Percentiles rank a stretch among this genome's conserved stretches.
phyloP scores from a whole-genome alignment of 441 rosid genomes.

The Biscutella laevigata region DNA sequence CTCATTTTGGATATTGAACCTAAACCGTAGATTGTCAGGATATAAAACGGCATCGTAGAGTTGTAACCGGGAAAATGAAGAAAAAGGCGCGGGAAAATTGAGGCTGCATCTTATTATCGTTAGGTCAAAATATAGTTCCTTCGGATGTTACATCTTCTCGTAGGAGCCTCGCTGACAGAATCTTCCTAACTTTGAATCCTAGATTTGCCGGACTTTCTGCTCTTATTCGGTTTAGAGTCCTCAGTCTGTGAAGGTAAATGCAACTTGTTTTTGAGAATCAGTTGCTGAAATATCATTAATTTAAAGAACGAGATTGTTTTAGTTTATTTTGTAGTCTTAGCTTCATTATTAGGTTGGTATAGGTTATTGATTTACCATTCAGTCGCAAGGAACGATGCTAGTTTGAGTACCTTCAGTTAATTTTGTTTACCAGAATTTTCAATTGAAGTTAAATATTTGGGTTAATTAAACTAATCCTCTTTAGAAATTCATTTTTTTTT shows the following conservation, averaged over 20 bases:
- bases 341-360: no score
- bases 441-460: neutral
- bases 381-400: no score
- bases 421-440: neutral
- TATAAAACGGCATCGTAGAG: neutral
- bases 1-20: no score
- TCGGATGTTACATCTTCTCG: neutral
- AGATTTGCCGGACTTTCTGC: neutral
- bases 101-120: neutral
- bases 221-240: neutral
- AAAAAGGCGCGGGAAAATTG: slow-evolving; percentile 9
- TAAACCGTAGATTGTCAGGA: neutral
- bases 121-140: neutral
- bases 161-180: no score
- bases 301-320: no score
- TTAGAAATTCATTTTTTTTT: neutral
- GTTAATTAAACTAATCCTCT: neutral
- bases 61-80: neutral
- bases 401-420: no score
- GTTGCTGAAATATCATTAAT: no score
- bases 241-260: neutral
- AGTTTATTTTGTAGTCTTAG: no score
- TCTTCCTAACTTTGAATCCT: no score
- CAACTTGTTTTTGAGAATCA: no score
- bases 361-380: no score